phyloP scores from a whole-genome alignment of 768 basidiomycete species.

The Lactarius psammicola region DNA sequence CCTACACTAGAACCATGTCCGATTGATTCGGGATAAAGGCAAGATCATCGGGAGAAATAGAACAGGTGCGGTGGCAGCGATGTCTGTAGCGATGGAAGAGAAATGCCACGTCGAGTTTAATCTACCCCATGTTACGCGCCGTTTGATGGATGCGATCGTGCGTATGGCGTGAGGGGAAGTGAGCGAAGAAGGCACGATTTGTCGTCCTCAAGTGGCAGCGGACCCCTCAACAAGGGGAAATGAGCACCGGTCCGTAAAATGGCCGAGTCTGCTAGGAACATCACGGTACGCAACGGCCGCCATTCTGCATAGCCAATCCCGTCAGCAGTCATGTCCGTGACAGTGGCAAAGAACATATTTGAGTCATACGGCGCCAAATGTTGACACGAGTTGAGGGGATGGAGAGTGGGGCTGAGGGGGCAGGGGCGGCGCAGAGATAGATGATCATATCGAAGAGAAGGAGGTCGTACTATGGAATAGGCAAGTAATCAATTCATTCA shows the following conservation, averaged over 20 bases:
- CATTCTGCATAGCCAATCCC: not conserved
- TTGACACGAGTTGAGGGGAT: slow-evolving; percentile 24
- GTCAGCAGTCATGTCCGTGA: not conserved
- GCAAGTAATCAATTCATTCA: not conserved
- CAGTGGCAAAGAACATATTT: not conserved
- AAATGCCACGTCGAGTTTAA: not conserved
- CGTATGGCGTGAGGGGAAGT: not conserved
- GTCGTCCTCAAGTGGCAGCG: too few species aligned
- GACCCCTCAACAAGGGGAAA: too few species aligned
- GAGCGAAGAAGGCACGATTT: not conserved
- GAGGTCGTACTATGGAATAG: not conserved
- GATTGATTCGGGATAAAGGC: not conserved
- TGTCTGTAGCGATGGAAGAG: not conserved
- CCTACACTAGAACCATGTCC: not conserved
- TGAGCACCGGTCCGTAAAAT: not conserved
- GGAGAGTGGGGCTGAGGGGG: not conserved
- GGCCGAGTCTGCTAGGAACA: not conserved
- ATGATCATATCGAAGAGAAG: slow-evolving; percentile 10
- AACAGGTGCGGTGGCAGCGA: not conserved
- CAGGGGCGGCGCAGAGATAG: slow-evolving; percentile 2
- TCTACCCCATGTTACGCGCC: not conserved
- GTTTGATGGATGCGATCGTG: slow-evolving; percentile 3
- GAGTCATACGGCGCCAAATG: not conserved
- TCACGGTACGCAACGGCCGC: not conserved
- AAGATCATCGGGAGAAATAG: not conserved